Percentiles rank a stretch among this genome's conserved stretches.
These are phyloP conservation scores for Paraphaeosphaeria minitans DNA, from an alignment of 2,329 filamentous ascomycete genomes.

Conservation along the genomic window DNA sequence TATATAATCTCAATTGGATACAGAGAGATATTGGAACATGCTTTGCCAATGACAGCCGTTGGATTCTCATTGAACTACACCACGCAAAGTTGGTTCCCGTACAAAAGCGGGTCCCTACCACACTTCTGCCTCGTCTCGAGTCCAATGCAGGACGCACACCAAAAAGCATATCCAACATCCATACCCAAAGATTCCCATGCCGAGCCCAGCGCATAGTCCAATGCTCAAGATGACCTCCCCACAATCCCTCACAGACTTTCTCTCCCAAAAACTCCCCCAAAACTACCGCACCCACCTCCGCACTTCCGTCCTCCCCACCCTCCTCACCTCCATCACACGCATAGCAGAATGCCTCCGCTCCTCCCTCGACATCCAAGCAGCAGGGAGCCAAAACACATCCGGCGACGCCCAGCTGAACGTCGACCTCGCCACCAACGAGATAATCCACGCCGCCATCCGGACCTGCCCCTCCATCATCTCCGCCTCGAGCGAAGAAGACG, in stretches of 20 bases:
- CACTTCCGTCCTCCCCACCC: slow-evolving; percentile 9
- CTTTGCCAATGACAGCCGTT: too few species aligned
- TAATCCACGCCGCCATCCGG: slow-evolving; percentile 61
- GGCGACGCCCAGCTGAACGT: slow-evolving; percentile 63
- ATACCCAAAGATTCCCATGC: neutral
- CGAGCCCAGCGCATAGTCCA: too few species aligned
- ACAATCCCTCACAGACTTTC: neutral
- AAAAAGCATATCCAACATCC: neutral
- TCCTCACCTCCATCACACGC: slow-evolving; percentile 7
- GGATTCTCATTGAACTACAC: too few species aligned
- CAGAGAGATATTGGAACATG: too few species aligned
- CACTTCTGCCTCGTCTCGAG: neutral
- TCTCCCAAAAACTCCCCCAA: neutral
- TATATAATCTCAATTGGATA: neutral
- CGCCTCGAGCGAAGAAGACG: slow-evolving; percentile 68
- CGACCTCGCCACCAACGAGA: slow-evolving; percentile 62
- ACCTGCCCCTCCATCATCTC: slow-evolving; percentile 59
- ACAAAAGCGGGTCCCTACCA: neutral
- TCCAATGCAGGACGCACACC: neutral
- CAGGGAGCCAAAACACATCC: slow-evolving; percentile 57
- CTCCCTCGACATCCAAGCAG: slow-evolving; percentile 22
- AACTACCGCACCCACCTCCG: slow-evolving; percentile 5
- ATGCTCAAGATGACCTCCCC: neutral
- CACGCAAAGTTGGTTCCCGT: neutral
- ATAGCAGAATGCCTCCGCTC: slow-evolving; percentile 9